Base-by-base conservation (phyloP, 306 rosid species). In the Canavalia ensiformis region DNA sequence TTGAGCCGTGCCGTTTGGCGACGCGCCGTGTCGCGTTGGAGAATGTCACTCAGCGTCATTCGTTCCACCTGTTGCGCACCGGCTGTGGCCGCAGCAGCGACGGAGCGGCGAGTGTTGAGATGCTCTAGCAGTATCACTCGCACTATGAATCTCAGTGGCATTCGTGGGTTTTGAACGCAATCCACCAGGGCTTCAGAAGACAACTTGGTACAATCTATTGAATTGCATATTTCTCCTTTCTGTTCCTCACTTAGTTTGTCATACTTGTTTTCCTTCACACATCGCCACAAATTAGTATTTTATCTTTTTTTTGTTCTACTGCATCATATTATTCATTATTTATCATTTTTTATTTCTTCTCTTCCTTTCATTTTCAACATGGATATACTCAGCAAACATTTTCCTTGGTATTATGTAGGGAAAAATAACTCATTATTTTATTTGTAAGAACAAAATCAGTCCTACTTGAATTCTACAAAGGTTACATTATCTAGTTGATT, bases 121-220 rank as follows among this genome's bases (percentile, higher is more conserved):
- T 95, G 97, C 82, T 95, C 97, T 2, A 91, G 64, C 28, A 95
- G 66, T 92, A 95, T 90, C 30, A 95, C 97, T 78, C 87, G 88
- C 81, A 95, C 88, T 4, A 95, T 80, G 86, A 95, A 95, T 52
- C 92, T 85, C 9, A 95, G 84, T 0, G 98, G 94, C 98, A 95
- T 90, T 67, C 41, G 29, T 1, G 97, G 97, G 77, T 92, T 95
- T 84, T 90, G 97, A 7, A 95, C 92, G 3, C 95, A 94, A 10
- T 89, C 85, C 1, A 91, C 78, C 0, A 95, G 85, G 3, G 80
- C 52, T 8, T 50, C 62, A 1, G 89, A 79, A 5, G 98, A 92
- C 34, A 95, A 87, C 82, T 89, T 90, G 5, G 83, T 82, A 35
- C 98, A 95, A 78, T 95, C 97, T 57, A 92, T 80, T 46, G 76